Evolutionary conservation across 306 rosid genomes (phyloP), one percentile per base, ranked within the genome.

Genomic region (Cucumis sativus): DNA sequence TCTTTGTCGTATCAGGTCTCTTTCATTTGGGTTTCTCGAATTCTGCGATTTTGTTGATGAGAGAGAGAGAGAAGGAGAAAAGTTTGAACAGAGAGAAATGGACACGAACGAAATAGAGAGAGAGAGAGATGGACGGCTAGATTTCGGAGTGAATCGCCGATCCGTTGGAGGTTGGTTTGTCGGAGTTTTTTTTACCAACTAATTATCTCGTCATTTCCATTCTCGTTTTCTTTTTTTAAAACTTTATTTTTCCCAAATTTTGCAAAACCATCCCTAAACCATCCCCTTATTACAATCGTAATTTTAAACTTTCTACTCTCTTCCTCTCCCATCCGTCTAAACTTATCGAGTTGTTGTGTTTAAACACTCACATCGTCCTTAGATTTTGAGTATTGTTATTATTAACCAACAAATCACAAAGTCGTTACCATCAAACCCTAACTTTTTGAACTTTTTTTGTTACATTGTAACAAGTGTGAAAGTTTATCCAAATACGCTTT

Each of bases 171-270:
- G 84, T 45, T 45, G 25, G 65, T 30, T 76, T 79, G 81, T 78
- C 64, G 82, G 83, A 81, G 25, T 10, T 68, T 21, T 39, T 28
- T 39, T 72, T 28, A 40, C 61, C 80, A 68, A 69, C 84, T 72
- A 85, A 80, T 77, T 68, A 80, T 75, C 79, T 77, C 78, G 43
- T 78, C 81, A 78, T 78, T 78, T 65, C 63, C 17, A 52, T 78
- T 51, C 37, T 20, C 15, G 10, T 52, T 81, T 82, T 45, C 35
- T 7, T 47, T 70, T 45, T 70, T 12, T 18, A 39, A 40, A 55
- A 13, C 3, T 14, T 74, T 79, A 18, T 16, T 9, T 37, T 37
- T 10, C 7, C 0, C 10, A 28, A 33, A 33, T 7, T 63, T 23
- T 35, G 12, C 7, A 35, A 17, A 16, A 33, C 0, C 6, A 58